Base-by-base conservation (phyloP, 768 basidiomycete genomes). In the Suillus weaverae region DNA sequence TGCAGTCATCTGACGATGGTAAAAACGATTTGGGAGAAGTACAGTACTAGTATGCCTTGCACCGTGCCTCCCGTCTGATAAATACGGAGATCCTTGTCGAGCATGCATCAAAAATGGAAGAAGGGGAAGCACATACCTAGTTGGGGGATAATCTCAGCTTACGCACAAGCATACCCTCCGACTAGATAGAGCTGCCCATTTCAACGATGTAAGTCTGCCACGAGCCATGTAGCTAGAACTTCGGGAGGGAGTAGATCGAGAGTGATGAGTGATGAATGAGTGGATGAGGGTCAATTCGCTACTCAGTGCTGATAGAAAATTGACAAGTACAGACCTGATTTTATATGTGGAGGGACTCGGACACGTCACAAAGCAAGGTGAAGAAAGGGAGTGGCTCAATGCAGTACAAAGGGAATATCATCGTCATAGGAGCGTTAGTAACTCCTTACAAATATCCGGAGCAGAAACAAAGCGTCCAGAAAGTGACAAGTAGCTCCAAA, bases 371-470 rank as follows among this genome's bases (percentile, higher is more conserved):
- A 50, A 50, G 22, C 46, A 48, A 48, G 46, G 4, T 3, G 16
- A 41, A 43, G 43, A 43, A 43, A 43, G 22, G 22, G 22, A 50
- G 22, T 50, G 13, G 22, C 48, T 50, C 48, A 13, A 22, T 44
- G 14, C 26, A 2, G 14, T 16, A 50, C 26, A 50, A 50, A 48
- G 46, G 46, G 2, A 20, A 46, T n/a, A 22, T 11, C 46, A 14
- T 26, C 11, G 43, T 22, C n/a, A 22, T 1, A 48, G 20, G n/a
- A 46, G 43, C 18, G 39, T 43, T 0, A 43, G 20, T 44, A n/a
- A 44, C 43, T 9, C 20, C 20, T 44, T 46, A 46, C 11, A 22
- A 43, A 68, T 41, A 8, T 67, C 62, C 62, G 74, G 76, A 41
- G 71, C 70, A 50, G 66, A 50, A 55, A 67, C 68, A 51, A 60